Percentiles rank a stretch among this genome's conserved stretches.
phyloP scores from a whole-genome alignment of 2,329 filamentous ascomycete species.

The Trichoderma koningiopsis region DNA sequence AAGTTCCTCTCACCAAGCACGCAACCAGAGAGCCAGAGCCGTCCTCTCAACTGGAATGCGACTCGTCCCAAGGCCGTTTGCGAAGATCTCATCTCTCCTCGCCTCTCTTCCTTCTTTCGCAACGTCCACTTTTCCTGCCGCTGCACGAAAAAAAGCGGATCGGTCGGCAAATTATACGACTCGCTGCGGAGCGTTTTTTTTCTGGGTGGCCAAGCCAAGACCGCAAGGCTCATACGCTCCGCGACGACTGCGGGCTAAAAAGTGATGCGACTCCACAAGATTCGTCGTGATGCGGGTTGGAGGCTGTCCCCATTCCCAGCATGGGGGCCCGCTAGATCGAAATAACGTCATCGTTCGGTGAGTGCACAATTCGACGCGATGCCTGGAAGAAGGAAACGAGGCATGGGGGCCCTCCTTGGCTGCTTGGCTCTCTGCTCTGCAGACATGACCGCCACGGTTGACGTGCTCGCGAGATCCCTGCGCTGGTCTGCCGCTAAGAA shows the following conservation, averaged over 20 bases:
- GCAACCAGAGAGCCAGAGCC: constrained; percentile 1
- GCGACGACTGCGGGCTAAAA: neutral
- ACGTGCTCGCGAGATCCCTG: constrained; percentile 20
- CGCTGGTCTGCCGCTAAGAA: neutral
- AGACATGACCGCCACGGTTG: constrained; percentile 1
- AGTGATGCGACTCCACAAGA: constrained; percentile 15
- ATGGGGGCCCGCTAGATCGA: constrained; percentile 19
- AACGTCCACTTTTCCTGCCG: neutral
- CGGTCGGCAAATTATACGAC: constrained; percentile 20
- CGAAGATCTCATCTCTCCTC: neutral
- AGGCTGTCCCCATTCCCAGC: neutral
- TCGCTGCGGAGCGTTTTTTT: constrained; percentile 14
- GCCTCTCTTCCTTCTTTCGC: neutral
- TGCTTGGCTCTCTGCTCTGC: neutral
- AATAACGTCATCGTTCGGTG: constrained; percentile 23
- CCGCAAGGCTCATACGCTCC: constrained; percentile 1
- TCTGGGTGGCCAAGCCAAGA: neutral
- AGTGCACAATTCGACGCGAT: neutral
- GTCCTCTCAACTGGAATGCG: neutral
- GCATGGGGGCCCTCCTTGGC: neutral
- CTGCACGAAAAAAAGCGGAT: constrained; percentile 14
- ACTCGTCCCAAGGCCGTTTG: constrained; percentile 5
- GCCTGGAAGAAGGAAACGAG: neutral
- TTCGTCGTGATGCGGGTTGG: constrained; percentile 13
- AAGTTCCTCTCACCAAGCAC: neutral